Evolutionary conservation across 352 stramenopile genomes (phyloP), one percentile per base, ranked within the genome.

Genomic region (Blastocystis sp.): DNA sequence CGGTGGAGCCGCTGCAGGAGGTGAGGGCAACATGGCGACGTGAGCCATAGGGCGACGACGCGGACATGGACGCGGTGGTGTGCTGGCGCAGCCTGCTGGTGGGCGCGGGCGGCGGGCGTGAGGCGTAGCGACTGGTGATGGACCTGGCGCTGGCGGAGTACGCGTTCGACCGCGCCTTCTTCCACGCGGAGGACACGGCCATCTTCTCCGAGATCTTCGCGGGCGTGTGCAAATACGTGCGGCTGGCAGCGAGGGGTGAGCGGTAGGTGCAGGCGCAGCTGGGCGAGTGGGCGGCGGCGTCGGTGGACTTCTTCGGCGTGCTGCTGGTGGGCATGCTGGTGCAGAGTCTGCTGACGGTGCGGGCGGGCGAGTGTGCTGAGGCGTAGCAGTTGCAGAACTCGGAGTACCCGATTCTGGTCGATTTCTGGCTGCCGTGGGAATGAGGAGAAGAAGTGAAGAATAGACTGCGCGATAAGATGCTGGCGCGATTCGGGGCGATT

Each of bases 161-260:
- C 19, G 10, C 38, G 40, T 77, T 77, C 40, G 21, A 60, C 38
- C 19, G 34, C 0, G 34, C 1, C n/a, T 77, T 77, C 66, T 77
- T 77, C 52, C n/a, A 42, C n/a, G 66, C 45, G n/a, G 66, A 77
- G 38, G 66, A 77, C 34, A 19, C 66, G 38, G 38, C 66, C 19
- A 17, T 77, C 42, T 77, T 77, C 52, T 21, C 54, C 3, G 66
- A 77, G 38, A 42, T 54, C 17, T 77, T 77, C 66, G 19, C n/a
- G n/a, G 66, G 60, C 34, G 66, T 77, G 14, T 77, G 66, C 40
- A 77, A 77, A 77, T 77, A 77, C 52, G 66, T 77, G 24, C 3
- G 66, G 2, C 4, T 71, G 21, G 28, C 40, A 40, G 14, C 10
- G 43, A 71, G 34, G 34, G 7, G 7, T 43, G 43, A n/a, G 34